A percentile compares a stretch with the other conserved stretches of the same genome.
These are phyloP conservation scores for Pseudopyricularia javanii DNA, from an alignment of 2,329 filamentous ascomycete genomes.

Conservation along the genomic window DNA sequence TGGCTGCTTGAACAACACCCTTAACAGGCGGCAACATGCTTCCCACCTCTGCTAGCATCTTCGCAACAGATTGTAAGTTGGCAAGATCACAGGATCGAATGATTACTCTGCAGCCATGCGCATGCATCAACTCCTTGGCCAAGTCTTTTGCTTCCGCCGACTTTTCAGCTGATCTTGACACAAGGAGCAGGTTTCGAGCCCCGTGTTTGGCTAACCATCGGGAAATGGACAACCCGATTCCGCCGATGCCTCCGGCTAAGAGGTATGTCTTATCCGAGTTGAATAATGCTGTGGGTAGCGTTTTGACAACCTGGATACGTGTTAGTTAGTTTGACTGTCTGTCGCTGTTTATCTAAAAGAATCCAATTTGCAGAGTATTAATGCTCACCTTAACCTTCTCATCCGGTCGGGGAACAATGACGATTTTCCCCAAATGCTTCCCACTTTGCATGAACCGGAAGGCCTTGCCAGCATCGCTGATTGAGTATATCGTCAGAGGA, in stretches of 20 bases:
- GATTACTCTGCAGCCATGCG: neutral
- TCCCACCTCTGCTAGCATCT: neutral
- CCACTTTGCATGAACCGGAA: slow-evolving; percentile 23
- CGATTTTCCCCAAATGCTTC: slow-evolving; percentile 26
- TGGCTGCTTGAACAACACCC: neutral
- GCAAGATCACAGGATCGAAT: neutral
- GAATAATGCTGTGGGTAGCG: neutral
- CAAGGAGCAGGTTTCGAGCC: slow-evolving; percentile 7
- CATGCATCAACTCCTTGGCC: neutral
- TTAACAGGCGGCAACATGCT: neutral
- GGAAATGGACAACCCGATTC: slow-evolving; percentile 8
- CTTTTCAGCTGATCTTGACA: neutral
- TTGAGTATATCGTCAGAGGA: slow-evolving; percentile 5
- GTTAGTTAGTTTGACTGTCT: too few relatives aligned
- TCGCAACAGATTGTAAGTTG: neutral
- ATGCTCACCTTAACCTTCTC: neutral
- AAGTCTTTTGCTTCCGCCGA: neutral
- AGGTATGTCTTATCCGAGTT: slow-evolving; percentile 6
- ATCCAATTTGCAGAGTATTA: too few relatives aligned
- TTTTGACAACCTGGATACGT: neutral
- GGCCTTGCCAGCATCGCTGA: slow-evolving; percentile 10
- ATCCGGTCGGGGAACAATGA: slow-evolving; percentile 8
- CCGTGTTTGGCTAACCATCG: slow-evolving; percentile 11
- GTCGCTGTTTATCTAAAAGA: too few relatives aligned
- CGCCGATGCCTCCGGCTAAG: slow-evolving; percentile 11